A percentile compares a stretch with the other conserved stretches of the same genome.
Conservation (phyloP, 768 basidiomycete species). For the Boletellus ananas region DNA sequence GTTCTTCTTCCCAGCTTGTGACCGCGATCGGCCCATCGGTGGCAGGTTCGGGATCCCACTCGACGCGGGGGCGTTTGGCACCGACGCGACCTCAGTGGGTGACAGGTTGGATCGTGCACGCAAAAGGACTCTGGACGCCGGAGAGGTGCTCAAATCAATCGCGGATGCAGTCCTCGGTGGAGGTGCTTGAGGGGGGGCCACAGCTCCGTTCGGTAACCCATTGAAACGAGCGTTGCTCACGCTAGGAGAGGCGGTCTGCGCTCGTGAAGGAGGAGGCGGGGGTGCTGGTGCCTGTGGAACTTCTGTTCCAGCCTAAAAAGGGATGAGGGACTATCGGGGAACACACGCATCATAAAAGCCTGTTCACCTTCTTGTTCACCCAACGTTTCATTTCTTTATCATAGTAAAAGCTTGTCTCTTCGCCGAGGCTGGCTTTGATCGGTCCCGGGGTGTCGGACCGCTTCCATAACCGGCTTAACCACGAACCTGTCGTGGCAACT, state of each 20-base stretch:
- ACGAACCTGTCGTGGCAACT: conserved; percentile 48
- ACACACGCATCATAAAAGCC: background rate
- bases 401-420: conserved; percentile 86
- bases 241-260: conserved; percentile 83
- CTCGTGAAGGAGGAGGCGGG: conserved; percentile 76
- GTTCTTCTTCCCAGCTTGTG: conserved; percentile 65
- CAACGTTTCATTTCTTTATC: conserved; percentile 94
- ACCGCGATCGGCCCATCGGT: conserved; percentile 49
- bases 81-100: conserved; percentile 40
- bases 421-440: conserved; percentile 88
- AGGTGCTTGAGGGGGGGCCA: conserved; percentile 13
- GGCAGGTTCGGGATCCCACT: conserved; percentile 24
- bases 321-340: background rate
- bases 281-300: conserved; percentile 50
- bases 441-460: conserved; percentile 66
- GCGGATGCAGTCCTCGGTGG: conserved; percentile 57
- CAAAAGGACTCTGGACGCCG: conserved; percentile 48
- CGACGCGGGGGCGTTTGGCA: conserved; percentile 31
- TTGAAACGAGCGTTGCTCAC: conserved; percentile 36
- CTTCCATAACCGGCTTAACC: conserved; percentile 84
- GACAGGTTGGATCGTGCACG: conserved; percentile 65
- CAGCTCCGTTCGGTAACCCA: conserved; percentile 23
- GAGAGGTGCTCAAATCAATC: conserved; percentile 53
- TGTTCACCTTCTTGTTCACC: conserved; percentile 86
- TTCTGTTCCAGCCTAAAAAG: conserved; percentile 50